Base-by-base conservation (phyloP, 139 green algal species). In the Chlamydomonas incerta region DNA sequence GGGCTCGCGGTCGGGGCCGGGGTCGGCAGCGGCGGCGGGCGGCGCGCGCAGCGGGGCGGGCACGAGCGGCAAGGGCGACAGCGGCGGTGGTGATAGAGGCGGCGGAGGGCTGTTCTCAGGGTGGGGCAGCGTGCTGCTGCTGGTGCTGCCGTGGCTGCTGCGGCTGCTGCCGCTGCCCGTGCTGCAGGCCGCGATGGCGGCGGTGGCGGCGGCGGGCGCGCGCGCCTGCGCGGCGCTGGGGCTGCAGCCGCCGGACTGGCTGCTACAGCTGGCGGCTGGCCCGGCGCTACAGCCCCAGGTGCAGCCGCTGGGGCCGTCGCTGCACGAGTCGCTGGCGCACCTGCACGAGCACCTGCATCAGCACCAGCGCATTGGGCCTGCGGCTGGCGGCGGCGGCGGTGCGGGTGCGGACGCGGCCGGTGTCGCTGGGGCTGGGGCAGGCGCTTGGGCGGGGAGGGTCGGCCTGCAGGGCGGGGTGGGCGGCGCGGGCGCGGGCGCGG, bases 141-240 rank as follows among this genome's bases (percentile, higher is more conserved):
- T 65, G 37, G 63, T 65, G 63, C 77, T 83, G 63, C 77, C 77
- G 11, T 74, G 63, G 77, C 63, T 83, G 77, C 77, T 74, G 63
- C n/a, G 77, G 46, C 77, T 83, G 62, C 65, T 83, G 62, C 77
- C 77, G 41, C 28, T 74, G 31, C n/a, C n/a, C 20, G 11, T 82
- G 62, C 63, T 80, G 83, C 83, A 52, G 23, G 52, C 33, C 23
- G 35, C 28, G 41, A 26, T 29, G 46, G 58, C 2, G 26, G 31
- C 4, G 47, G 14, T 33, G 58, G 72, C 82, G 65, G 13, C 71
- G 26, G 26, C 65, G 69, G 31, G 71, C 24, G 55, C 50, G 68
- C 80, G 80, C 0, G 57, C 68, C 23, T 46, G 29, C 5, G 66
- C 14, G 31, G 52, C 55, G 37, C 29, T 35, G 23, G 80, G 69